These are phyloP conservation scores for Falciphora oryzae DNA, from an alignment of 2,329 filamentous ascomycete species.

Conservation along the genomic window DNA sequence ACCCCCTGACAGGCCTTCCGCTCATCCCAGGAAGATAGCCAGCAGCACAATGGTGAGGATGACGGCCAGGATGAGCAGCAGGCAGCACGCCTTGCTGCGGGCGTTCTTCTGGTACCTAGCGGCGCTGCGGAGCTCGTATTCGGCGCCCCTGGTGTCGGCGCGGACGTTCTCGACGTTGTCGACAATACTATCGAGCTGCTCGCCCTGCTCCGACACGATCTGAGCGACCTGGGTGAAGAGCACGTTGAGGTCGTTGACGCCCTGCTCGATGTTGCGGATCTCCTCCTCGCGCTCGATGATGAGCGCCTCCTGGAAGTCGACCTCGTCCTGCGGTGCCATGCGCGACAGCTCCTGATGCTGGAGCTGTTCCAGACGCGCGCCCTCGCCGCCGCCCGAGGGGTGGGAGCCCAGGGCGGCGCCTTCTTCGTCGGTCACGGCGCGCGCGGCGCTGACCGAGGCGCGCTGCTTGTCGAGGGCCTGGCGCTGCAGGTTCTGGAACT, in stretches of 20 bases:
- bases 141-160: constrained; percentile 77
- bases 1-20: neutral
- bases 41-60: constrained; percentile 86
- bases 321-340: constrained; percentile 85
- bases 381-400: constrained; percentile 14
- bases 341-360: constrained; percentile 72
- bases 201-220: constrained; percentile 91
- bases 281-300: constrained; percentile 96
- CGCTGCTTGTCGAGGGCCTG: constrained; percentile 89
- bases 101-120: constrained; percentile 93
- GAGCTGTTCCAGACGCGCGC: constrained; percentile 50
- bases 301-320: constrained; percentile 93
- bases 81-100: constrained; percentile 87
- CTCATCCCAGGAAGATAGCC: constrained; percentile 72
- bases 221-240: constrained; percentile 97
- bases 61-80: constrained; percentile 81
- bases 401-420: constrained; percentile 22
- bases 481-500: constrained; percentile 90
- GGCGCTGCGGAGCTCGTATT: constrained; percentile 77
- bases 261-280: constrained; percentile 96
- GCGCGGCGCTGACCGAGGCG: constrained; percentile 75
- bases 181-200: constrained; percentile 78
- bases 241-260: constrained; percentile 91
- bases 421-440: constrained; percentile 66
- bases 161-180: constrained; percentile 82